Percentiles rank a stretch among this genome's conserved stretches.
phyloP scores from a whole-genome alignment of 139 green algal species.

The Chloropicon primus region DNA sequence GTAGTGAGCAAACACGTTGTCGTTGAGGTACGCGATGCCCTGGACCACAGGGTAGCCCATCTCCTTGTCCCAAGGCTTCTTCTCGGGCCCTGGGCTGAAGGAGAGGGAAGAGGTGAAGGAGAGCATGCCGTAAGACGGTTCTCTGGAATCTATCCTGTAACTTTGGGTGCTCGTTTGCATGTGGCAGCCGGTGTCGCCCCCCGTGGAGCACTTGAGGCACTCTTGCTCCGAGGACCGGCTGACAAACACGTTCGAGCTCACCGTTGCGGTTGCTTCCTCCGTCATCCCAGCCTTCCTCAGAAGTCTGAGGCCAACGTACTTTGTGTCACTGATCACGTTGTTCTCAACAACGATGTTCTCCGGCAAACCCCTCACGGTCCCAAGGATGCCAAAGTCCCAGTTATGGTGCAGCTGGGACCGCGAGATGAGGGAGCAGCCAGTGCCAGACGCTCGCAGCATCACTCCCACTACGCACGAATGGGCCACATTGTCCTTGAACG shows the following conservation, averaged over 20 bases:
- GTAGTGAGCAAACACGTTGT: constrained; percentile 30
- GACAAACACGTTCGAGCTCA: constrained; percentile 18
- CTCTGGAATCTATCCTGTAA: constrained; percentile 19
- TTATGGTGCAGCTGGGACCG: constrained; percentile 29
- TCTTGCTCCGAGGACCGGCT: neutral
- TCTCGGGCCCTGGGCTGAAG: constrained; percentile 29
- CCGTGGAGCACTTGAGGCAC: constrained; percentile 16
- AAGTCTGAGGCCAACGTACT: constrained; percentile 28
- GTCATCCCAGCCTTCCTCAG: constrained; percentile 14
- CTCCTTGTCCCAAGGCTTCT: constrained; percentile 36
- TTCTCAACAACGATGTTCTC: constrained; percentile 3
- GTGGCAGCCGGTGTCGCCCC: constrained; percentile 21
- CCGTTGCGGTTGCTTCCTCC: neutral
- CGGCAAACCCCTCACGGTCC: constrained; percentile 19
- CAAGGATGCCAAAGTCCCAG: constrained; percentile 48
- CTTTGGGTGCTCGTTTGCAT: constrained; percentile 18
- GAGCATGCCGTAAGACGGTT: constrained; percentile 17
- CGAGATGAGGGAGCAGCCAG: constrained; percentile 18
- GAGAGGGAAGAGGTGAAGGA: constrained; percentile 22
- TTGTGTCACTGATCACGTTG: constrained; percentile 16
- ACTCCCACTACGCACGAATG: constrained; percentile 21
- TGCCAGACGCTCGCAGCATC: constrained; percentile 5
- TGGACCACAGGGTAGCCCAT: constrained; percentile 27
- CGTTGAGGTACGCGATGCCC: constrained; percentile 16
- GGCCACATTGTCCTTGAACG: constrained; percentile 26